Evolutionary conservation across 768 basidiomycete genomes (phyloP).

Genomic region (Termitomyces sp.): DNA sequence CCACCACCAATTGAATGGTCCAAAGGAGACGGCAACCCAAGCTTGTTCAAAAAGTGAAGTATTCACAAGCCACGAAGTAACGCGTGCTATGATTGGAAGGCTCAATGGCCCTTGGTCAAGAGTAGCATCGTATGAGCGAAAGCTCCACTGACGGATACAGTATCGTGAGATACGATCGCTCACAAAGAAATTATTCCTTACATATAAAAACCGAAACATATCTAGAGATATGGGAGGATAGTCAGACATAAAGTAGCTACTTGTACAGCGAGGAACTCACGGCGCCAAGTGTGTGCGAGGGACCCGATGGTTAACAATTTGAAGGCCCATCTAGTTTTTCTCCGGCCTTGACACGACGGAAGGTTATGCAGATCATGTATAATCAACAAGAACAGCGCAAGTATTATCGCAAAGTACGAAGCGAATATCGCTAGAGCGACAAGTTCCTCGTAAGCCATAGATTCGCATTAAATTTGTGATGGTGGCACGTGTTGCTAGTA

Average conservation of each 20-base stretch:
- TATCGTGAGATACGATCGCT: not conserved
- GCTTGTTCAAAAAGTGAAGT: slow-evolving; percentile 61
- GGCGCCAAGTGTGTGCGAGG: slow-evolving; percentile 30
- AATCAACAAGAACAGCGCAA: slow-evolving; percentile 16
- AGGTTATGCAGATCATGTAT: not conserved
- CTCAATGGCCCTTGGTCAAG: slow-evolving; percentile 4
- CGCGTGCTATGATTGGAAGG: slow-evolving; percentile 13
- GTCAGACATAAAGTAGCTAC: not conserved
- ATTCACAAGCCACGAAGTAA: slow-evolving; percentile 47
- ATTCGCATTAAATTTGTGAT: no score
- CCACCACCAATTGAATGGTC: slow-evolving; percentile 62
- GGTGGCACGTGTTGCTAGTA: no score
- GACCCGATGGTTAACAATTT: slow-evolving; percentile 19
- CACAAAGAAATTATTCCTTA: slow-evolving; percentile 9
- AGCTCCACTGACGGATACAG: slow-evolving; percentile 43
- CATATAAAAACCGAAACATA: slow-evolving; percentile 28
- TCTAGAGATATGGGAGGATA: slow-evolving; percentile 9
- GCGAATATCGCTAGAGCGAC: slow-evolving; percentile 15
- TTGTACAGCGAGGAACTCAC: slow-evolving; percentile 16
- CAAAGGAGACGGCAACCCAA: slow-evolving; percentile 37
- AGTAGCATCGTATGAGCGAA: slow-evolving; percentile 32
- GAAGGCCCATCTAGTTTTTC: slow-evolving; percentile 10
- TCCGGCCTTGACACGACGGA: not conserved
- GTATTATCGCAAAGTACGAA: slow-evolving; percentile 21
- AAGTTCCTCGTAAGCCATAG: not conserved